Evolutionary conservation across 2,329 filamentous ascomycete genomes (phyloP).

Genomic region (Aureobasidium subglaciale): DNA sequence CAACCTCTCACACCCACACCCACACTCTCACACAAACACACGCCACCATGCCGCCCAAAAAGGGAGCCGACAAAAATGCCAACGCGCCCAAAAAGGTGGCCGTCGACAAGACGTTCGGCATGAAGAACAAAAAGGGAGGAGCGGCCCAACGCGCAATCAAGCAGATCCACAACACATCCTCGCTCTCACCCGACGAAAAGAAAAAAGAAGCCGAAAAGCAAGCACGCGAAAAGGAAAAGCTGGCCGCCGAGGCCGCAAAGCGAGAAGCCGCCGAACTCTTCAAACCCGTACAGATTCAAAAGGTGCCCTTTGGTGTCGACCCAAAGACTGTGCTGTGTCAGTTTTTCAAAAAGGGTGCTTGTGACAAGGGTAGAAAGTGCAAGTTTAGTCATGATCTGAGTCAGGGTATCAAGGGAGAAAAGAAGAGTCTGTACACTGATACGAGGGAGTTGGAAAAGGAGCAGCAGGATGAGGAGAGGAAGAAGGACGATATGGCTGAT

Average conservation of each 20-base stretch:
- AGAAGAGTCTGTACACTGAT: slow-evolving; percentile 87
- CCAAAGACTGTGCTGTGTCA: slow-evolving; percentile 96
- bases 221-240: slow-evolving; percentile 77
- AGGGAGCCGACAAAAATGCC: slow-evolving; percentile 45
- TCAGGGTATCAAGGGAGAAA: slow-evolving; percentile 84
- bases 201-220: slow-evolving; percentile 60
- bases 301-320: slow-evolving; percentile 94
- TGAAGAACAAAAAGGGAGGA: slow-evolving; percentile 99
- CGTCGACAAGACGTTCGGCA: slow-evolving; percentile 96
- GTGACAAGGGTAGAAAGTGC: slow-evolving; percentile 94
- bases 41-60: slow-evolving; percentile 68
- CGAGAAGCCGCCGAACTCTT: slow-evolving; percentile 74
- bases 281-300: slow-evolving; percentile 91
- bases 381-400: slow-evolving; percentile 93
- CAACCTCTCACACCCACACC: slow-evolving; percentile 12
- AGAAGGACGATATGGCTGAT: slow-evolving; percentile 85
- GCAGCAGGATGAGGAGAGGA: slow-evolving; percentile 62
- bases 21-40: slow-evolving; percentile 1
- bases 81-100: slow-evolving; percentile 55
- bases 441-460: slow-evolving; percentile 65
- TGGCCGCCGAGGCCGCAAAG: slow-evolving; percentile 76
- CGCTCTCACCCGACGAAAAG: slow-evolving; percentile 83
- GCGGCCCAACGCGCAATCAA: slow-evolving; percentile 86
- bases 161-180: slow-evolving; percentile 67
- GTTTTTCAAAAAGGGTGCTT: slow-evolving; percentile 95